Evolutionary conservation across 371 early-diverging fungal genomes (phyloP).

Genomic region (Apophysomyces variabilis): DNA sequence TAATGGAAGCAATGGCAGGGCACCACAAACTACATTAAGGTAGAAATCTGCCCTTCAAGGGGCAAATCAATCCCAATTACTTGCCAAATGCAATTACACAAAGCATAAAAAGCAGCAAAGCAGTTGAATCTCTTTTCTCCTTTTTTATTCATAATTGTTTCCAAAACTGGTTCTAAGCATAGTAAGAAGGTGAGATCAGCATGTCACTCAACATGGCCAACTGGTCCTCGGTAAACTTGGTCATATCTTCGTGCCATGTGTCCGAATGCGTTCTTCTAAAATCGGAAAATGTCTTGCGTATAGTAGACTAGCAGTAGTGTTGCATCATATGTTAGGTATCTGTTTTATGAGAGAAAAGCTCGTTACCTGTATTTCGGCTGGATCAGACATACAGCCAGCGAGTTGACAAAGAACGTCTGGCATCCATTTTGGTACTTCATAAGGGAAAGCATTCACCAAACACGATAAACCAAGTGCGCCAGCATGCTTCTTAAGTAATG

Average conservation of each 20-base stretch:
- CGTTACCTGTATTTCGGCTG: constrained; percentile 79
- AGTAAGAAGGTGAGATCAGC: constrained; percentile 85
- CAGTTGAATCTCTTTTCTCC: too few species aligned
- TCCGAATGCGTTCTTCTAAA: constrained; percentile 94
- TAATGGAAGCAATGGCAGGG: too few species aligned
- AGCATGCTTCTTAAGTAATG: constrained; percentile 79
- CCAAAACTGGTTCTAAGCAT: constrained; percentile 52
- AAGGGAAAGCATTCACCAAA: constrained; percentile 88
- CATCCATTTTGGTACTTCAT: constrained; percentile 92
- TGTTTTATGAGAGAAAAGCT: neutral
- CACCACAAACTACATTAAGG: too few species aligned
- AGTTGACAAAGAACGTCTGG: constrained; percentile 78
- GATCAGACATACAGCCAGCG: constrained; percentile 82
- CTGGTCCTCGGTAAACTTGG: constrained; percentile 78
- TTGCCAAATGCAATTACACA: too few species aligned
- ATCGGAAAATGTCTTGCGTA: constrained; percentile 87
- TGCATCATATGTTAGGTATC: neutral
- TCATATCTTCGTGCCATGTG: constrained; percentile 90
- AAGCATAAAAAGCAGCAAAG: too few species aligned
- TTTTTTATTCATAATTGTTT: too few species aligned
- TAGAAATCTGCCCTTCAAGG: too few species aligned
- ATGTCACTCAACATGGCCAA: constrained; percentile 81
- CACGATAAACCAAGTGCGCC: constrained; percentile 89
- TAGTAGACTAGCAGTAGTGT: constrained; percentile 60
- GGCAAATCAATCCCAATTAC: too few species aligned